Base-by-base conservation (phyloP, 1,284 basidiomycete species). In the Fistulina hepatica region DNA sequence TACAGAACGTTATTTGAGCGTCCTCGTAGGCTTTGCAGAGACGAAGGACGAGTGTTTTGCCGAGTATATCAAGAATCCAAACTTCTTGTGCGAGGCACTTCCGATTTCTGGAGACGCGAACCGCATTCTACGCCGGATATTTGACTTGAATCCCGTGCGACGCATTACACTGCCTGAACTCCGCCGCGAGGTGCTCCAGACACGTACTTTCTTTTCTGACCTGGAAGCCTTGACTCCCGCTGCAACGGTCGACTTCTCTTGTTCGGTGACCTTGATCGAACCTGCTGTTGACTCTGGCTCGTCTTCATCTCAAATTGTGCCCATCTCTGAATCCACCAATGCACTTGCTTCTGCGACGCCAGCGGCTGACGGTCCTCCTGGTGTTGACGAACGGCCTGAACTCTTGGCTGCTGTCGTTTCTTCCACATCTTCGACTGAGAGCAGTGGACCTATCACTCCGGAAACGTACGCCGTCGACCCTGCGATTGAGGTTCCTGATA, bases 21-120 rank as follows among this genome's bases (percentile, higher is more conserved):
- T 16, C 4, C 10, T 4, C 10, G 3, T 4, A 31, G 28, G 28
- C 13, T 31, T 16, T 13, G 90, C 93, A 4, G 73, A 67, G 33
- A 59, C 68, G 5, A 61, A 66, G 33, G 90, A 95, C 58, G 71
- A 76, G 37, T 79, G 76, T 27, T 94, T 85, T 63, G 56, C 64
- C 15, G 71, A 76, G 1, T 91, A 70, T 60, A 58, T 85, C 35
- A 58, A 69, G 39, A 71, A 91, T 50, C 70, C 67, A 21, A 58
- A 81, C 44, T 81, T 81, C 51, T 68, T 93, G 19, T 69, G 68
- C n/a, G 58, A 71, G 15, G 73, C 77, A 45, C 66, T 89, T 3
- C 82, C 83, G 12, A 81, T 92, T 48, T 83, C 81, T 7, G 48
- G 55, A 16, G 63, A 61, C 10, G 69, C 73, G 33, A 73, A 73